These are phyloP conservation scores for Macrotyloma uniflorum DNA, from an alignment of 306 rosid genomes.

Conservation along the genomic window DNA sequence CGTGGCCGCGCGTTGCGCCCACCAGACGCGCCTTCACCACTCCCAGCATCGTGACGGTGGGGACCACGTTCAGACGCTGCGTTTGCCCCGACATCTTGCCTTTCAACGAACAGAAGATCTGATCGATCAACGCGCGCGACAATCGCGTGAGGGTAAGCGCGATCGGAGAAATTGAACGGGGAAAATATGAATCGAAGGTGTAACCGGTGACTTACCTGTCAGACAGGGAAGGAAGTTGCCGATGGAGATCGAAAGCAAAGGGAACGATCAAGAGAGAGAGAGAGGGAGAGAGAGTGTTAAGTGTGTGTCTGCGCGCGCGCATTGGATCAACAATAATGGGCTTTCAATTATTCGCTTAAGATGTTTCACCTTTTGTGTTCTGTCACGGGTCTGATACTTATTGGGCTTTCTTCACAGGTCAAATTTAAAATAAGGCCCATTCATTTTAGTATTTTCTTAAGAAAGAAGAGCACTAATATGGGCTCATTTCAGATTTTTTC, in stretches of 20 bases:
- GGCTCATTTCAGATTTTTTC: too few relatives aligned
- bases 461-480: too few relatives aligned
- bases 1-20: conserved; percentile 95
- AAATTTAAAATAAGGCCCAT: too few relatives aligned
- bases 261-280: conserved; percentile 26
- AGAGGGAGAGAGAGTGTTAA: conserved; percentile 9
- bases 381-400: too few relatives aligned
- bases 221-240: conserved; percentile 23
- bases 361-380: too few relatives aligned
- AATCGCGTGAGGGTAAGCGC: neutral
- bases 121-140: neutral
- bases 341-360: neutral
- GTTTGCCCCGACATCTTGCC: conserved; percentile 76
- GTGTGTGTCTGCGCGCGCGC: neutral
- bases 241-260: conserved; percentile 37
- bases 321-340: neutral
- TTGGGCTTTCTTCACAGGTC: too few relatives aligned
- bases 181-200: neutral
- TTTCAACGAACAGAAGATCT: conserved; percentile 29
- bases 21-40: conserved; percentile 81
- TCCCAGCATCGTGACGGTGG: conserved; percentile 94
- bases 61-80: conserved; percentile 93
- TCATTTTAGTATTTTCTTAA: too few relatives aligned
- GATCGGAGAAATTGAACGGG: neutral
- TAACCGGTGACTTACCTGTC: conserved; percentile 25